phyloP scores from a whole-genome alignment of 306 rosid genomes.

The Trifolium dubium region DNA sequence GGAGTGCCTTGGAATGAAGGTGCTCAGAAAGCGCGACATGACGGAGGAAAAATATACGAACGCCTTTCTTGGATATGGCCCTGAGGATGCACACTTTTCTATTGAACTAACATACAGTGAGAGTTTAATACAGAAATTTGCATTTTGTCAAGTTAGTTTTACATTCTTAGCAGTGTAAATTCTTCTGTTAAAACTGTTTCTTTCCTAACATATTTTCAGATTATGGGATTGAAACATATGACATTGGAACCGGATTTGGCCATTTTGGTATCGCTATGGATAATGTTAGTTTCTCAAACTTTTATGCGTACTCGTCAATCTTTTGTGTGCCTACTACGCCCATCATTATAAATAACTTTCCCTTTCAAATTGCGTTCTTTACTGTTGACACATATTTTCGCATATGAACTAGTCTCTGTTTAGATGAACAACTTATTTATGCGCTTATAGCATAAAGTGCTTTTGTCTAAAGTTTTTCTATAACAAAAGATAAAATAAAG shows the following conservation, averaged over 20 bases:
- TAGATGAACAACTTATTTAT: neutral
- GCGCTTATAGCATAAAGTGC: neutral
- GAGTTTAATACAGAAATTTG: slow-evolving; percentile 17
- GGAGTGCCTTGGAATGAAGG: slow-evolving; percentile 87
- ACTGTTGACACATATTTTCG: neutral
- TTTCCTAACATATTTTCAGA: slow-evolving; percentile 58
- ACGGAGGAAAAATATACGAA: slow-evolving; percentile 85
- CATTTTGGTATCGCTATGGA: slow-evolving; percentile 91
- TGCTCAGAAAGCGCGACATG: slow-evolving; percentile 81
- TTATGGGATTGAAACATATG: slow-evolving; percentile 81
- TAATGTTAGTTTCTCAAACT: slow-evolving; percentile 70
- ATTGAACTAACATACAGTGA: slow-evolving; percentile 89
- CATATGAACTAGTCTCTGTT: neutral
- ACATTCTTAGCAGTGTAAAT: slow-evolving; percentile 28
- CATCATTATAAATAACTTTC: slow-evolving; percentile 27
- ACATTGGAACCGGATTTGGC: slow-evolving; percentile 81
- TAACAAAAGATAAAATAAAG: neutral
- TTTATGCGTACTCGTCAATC: neutral
- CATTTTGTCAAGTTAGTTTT: slow-evolving; percentile 32
- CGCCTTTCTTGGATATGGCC: slow-evolving; percentile 91
- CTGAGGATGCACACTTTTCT: slow-evolving; percentile 84
- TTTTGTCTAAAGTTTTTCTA: neutral
- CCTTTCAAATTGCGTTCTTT: slow-evolving; percentile 26
- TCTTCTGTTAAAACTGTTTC: slow-evolving; percentile 31
- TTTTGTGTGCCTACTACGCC: neutral